Conservation (phyloP, 1,284 basidiomycete genomes). For the Xerocomus minutiporus region DNA sequence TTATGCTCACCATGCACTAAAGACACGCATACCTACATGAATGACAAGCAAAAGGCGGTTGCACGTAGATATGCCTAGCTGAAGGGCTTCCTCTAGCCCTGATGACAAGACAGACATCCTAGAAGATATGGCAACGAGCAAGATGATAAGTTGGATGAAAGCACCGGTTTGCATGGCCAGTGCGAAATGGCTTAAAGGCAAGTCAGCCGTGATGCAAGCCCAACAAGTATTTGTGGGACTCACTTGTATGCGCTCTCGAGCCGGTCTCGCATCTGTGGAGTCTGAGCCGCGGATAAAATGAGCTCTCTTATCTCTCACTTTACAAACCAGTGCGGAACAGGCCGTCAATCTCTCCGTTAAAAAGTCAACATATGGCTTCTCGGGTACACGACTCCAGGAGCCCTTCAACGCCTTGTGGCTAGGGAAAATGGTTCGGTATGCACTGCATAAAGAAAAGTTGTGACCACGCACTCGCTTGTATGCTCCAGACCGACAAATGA, state of each 20-base stretch:
- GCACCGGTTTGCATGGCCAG: conserved; percentile 65
- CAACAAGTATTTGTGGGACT: conserved; percentile 12
- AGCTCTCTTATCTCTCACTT: conserved; percentile 36
- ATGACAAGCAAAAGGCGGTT: conserved; percentile 27
- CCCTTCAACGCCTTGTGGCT: conserved; percentile 51
- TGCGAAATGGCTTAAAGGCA: conserved; percentile 47
- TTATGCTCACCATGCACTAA: not conserved
- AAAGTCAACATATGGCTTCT: conserved; percentile 32
- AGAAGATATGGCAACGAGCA: conserved; percentile 56
- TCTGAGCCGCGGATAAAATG: conserved; percentile 1
- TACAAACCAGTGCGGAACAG: conserved; percentile 39
- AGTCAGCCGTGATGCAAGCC: not conserved
- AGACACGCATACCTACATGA: conserved; percentile 15
- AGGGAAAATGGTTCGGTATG: not conserved
- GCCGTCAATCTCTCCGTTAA: conserved; percentile 36
- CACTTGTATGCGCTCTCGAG: conserved; percentile 49
- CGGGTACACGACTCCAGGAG: conserved; percentile 58
- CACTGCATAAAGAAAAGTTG: not conserved
- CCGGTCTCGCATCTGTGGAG: conserved; percentile 46
- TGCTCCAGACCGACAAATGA: conserved; percentile 53
- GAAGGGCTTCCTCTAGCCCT: conserved; percentile 41
- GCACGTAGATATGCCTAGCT: conserved; percentile 28
- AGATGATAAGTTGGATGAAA: conserved; percentile 62
- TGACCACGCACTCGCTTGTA: conserved; percentile 40
- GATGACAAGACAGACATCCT: conserved; percentile 47